Evolutionary conservation across 108 stramenopile species (phyloP), one percentile per base, ranked within the genome.

Genomic region (Stephanodiscus minutulus): DNA sequence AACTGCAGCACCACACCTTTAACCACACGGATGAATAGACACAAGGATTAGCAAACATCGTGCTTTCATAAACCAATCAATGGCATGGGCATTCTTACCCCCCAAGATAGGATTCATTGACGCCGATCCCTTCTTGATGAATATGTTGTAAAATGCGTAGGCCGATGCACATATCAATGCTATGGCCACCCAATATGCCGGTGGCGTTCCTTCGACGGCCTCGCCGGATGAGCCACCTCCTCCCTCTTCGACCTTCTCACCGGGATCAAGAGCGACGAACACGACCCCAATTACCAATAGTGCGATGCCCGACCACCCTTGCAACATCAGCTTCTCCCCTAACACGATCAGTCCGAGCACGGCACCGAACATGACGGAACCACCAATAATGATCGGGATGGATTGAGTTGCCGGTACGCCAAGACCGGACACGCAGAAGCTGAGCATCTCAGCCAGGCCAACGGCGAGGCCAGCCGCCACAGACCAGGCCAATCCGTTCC

Each of bases 61-160:
- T 28, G 29, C 4, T 4, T 29, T 56, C 17, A 28, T 29, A 13
- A 56, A 0, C 25, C 27, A 15, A 22, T 27, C 7, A 53, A 56
- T 28, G 1, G 55, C 5, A 56, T 56, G 55, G 13, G 11, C 1
- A 24, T 12, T 12, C 55, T 27, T 12, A 56, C 89, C 89, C 12
- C 89, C 89, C 7, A 90, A 66, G 11, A 90, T 73, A 11, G 89
- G 89, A 77, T 87, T 47, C 37, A 90, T 90, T 12, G 72, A 68
- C 0, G 73, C 66, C 7, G 68, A 71, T 52, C 85, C 89, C 69
- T 90, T 86, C 62, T 90, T 90, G 71, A 90, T 90, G 57, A 86
- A 90, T 24, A 89, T 87, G 66, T 90, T 90, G 79, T 90, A 90
- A 31, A 90, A 64, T 15, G 89, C 89, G 66, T 90, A 90, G 2